These are phyloP conservation scores for Talaromyces sp. DNA, from an alignment of 2,329 filamentous ascomycete species.

Conservation along the genomic window DNA sequence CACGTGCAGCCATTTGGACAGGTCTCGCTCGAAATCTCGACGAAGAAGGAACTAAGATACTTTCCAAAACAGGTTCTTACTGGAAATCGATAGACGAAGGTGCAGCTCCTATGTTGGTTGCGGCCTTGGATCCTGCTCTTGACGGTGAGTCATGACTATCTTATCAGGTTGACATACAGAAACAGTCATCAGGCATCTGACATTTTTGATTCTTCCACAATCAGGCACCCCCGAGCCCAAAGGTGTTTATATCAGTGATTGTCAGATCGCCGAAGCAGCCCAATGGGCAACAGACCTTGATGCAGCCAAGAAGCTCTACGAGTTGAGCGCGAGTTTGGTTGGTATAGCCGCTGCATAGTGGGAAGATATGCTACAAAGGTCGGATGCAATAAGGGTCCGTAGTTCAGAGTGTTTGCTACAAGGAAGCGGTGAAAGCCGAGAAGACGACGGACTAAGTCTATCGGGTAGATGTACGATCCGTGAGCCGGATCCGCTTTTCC, in stretches of 20 bases:
- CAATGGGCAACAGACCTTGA: constrained; percentile 36
- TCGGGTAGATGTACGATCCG: neutral
- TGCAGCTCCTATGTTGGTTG: constrained; percentile 42
- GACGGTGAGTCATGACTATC: constrained; percentile 17
- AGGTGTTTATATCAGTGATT: constrained; percentile 34
- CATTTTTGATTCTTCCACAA: neutral
- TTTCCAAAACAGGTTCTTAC: constrained; percentile 27
- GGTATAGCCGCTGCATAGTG: neutral
- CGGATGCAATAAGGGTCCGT: neutral
- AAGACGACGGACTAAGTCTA: neutral
- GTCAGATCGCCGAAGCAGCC: constrained; percentile 28
- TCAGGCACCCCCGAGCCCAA: constrained; percentile 15
- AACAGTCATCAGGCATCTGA: constrained; percentile 10
- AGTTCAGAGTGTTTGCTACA: neutral
- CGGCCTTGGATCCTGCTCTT: constrained; percentile 44
- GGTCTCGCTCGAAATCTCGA: constrained; percentile 22
- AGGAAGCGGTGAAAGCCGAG: constrained; percentile 1
- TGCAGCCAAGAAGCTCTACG: constrained; percentile 17
- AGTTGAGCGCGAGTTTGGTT: neutral
- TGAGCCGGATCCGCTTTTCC: neutral
- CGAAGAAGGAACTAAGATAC: constrained; percentile 22
- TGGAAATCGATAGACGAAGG: constrained; percentile 43
- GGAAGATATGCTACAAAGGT: neutral
- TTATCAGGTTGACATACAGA: neutral
- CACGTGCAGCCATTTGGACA: constrained; percentile 26